Percentiles rank a stretch among this genome's conserved stretches.
Conservation (phyloP, 345 rosid species). For the Angophora floribunda region DNA sequence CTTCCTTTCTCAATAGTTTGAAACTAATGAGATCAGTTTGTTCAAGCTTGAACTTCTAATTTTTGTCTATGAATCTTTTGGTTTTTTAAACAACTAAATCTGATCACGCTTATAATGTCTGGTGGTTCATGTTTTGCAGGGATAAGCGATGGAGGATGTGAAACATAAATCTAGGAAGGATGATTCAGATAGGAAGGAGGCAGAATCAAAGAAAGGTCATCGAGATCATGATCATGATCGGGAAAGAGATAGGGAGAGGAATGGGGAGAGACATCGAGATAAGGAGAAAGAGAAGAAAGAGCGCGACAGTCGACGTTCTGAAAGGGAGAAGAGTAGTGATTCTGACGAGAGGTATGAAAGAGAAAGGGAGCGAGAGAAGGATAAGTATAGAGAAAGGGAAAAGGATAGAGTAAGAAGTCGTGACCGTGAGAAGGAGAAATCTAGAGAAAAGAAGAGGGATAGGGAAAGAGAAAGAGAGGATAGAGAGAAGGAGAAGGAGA, state of each 20-base stretch:
- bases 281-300: constrained; percentile 6
- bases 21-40: neutral
- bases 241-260: constrained; percentile 45
- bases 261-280: constrained; percentile 21
- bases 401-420: neutral
- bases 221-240: constrained; percentile 36
- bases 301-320: neutral
- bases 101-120: neutral
- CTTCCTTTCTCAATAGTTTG: neutral
- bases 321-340: neutral
- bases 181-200: constrained; percentile 13
- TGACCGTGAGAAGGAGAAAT: neutral
- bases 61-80: neutral
- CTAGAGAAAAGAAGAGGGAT: constrained; percentile 8
- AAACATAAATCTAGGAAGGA: constrained; percentile 36
- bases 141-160: constrained; percentile 20
- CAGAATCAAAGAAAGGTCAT: constrained; percentile 41
- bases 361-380: constrained; percentile 20
- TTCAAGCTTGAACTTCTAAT: neutral
- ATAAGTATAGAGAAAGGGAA: constrained; percentile 10
- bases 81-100: neutral
- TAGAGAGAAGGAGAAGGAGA: neutral
- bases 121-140: neutral
- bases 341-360: neutral
- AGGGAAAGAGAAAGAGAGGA: constrained; percentile 9